Conservation (phyloP, 306 rosid genomes). For the Malus orientalis region DNA sequence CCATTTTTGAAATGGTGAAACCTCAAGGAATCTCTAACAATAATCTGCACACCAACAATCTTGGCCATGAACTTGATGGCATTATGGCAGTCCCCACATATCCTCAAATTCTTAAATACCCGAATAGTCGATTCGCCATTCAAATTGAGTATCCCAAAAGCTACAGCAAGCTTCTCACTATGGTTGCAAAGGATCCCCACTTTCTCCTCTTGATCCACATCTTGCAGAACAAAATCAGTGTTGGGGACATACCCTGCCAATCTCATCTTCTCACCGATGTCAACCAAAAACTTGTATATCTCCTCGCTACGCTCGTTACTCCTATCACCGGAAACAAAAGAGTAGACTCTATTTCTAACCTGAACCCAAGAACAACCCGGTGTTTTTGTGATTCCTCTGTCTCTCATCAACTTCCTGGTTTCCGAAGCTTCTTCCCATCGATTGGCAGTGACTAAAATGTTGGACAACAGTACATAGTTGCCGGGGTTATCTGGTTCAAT, state of each 20-base stretch:
- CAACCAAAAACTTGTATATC: conserved; percentile 28
- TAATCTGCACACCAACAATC: conserved; percentile 37
- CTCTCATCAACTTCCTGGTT: conserved; percentile 45
- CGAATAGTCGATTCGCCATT: conserved; percentile 37
- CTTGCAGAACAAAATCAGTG: conserved; percentile 51
- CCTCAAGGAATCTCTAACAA: conserved; percentile 51
- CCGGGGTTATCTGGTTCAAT: conserved; percentile 52
- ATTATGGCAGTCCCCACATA: conserved; percentile 49
- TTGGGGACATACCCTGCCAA: conserved; percentile 38
- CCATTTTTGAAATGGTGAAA: conserved; percentile 50
- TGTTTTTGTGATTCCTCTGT: conserved; percentile 40
- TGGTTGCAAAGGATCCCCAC: conserved; percentile 39
- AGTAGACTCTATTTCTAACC: conserved; percentile 37
- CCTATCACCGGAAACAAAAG: conserved; percentile 45
- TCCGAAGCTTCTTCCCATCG: conserved; percentile 54
- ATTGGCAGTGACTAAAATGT: conserved; percentile 36
- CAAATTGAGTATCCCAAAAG: conserved; percentile 47
- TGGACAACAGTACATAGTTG: conserved; percentile 35
- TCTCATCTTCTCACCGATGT: conserved; percentile 43
- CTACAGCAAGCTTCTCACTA: conserved; percentile 45
- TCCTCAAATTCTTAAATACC: conserved; percentile 51
- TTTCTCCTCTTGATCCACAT: conserved; percentile 48
- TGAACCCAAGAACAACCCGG: conserved; percentile 63
- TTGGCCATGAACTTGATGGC: conserved; percentile 44
- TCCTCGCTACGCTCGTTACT: conserved; percentile 22